Evolutionary conservation across 2,329 filamentous ascomycete genomes (phyloP).

Genomic region (Claviceps pazoutovae): DNA sequence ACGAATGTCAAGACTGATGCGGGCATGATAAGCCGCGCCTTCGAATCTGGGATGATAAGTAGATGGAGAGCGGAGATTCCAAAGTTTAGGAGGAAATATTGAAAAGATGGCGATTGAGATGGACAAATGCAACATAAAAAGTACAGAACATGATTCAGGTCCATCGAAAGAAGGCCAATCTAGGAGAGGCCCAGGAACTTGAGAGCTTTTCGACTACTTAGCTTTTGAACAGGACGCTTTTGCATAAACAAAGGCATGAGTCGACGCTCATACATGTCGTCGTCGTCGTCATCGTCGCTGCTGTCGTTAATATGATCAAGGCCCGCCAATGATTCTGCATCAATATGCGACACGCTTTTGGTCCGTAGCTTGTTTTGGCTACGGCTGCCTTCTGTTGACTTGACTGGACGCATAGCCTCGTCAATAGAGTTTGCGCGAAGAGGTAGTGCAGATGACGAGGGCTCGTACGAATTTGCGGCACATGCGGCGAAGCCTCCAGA

Average conservation of each 20-base stretch:
- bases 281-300: slow-evolving; percentile 21
- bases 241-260: slow-evolving; percentile 37
- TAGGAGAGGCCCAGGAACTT: slow-evolving; percentile 37
- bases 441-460: slow-evolving; percentile 4
- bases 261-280: slow-evolving; percentile 31
- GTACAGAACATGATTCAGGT: too few relatives aligned
- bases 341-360: slow-evolving; percentile 10
- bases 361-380: slow-evolving; percentile 16
- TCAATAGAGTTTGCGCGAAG: slow-evolving; percentile 6
- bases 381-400: slow-evolving; percentile 16
- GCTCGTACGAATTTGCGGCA: neutral
- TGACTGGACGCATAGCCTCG: slow-evolving; percentile 15
- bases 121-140: too few relatives aligned
- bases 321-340: slow-evolving; percentile 19
- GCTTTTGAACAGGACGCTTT: slow-evolving; percentile 21
- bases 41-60: too few relatives aligned
- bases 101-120: too few relatives aligned
- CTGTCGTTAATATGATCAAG: slow-evolving; percentile 25
- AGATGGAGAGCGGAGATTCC: too few relatives aligned
- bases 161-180: neutral
- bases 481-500: neutral
- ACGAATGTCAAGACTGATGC: too few relatives aligned
- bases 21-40: too few relatives aligned
- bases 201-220: slow-evolving; percentile 36
- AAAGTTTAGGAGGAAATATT: too few relatives aligned